A percentile compares a stretch with the other conserved stretches of the same genome.
These are phyloP conservation scores for Yamadazyma atmosphaerica DNA, from an alignment of 1,139 yeast species.

Conservation along the genomic window DNA sequence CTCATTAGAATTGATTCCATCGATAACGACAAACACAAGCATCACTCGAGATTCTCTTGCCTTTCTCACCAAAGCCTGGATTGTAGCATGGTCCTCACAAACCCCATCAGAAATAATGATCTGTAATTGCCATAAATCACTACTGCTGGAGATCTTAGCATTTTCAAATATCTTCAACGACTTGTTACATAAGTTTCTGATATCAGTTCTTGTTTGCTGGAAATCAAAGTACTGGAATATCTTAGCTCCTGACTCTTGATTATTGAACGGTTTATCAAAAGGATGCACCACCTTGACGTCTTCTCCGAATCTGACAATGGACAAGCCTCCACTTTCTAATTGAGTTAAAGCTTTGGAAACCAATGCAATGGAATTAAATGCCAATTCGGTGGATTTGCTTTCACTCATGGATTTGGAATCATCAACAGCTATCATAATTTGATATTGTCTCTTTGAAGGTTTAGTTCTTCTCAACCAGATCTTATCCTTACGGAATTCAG, in stretches of 20 bases:
- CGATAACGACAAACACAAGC: conserved; percentile 93
- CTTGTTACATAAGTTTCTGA: conserved; percentile 66
- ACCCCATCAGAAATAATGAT: conserved; percentile 95
- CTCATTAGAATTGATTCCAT: conserved; percentile 81
- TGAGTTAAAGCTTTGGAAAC: conserved; percentile 94
- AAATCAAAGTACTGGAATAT: conserved; percentile 90
- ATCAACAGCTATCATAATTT: conserved; percentile 96
- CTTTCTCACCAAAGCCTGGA: conserved; percentile 79
- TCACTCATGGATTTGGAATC: conserved; percentile 98
- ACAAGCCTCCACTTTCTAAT: conserved; percentile 90
- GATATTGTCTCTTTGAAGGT: conserved; percentile 96
- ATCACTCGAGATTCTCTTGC: conserved; percentile 92
- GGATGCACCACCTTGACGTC: conserved; percentile 83
- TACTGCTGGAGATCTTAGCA: conserved; percentile 55
- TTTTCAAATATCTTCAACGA: conserved; percentile 76
- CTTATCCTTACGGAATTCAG: conserved; percentile 95
- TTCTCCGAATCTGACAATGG: conserved; percentile 91
- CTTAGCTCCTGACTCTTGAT: conserved; percentile 78
- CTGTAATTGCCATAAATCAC: conserved; percentile 90
- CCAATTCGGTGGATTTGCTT: conserved; percentile 83
- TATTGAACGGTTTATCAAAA: conserved; percentile 77
- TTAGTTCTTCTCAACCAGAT: conserved; percentile 98
- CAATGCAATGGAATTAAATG: conserved; percentile 91
- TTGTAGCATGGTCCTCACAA: conserved; percentile 88
- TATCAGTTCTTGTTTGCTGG: conserved; percentile 85